Evolutionary conservation across 495 filamentous ascomycete species (phyloP).

Genomic region (Aspergillus indologenus): DNA sequence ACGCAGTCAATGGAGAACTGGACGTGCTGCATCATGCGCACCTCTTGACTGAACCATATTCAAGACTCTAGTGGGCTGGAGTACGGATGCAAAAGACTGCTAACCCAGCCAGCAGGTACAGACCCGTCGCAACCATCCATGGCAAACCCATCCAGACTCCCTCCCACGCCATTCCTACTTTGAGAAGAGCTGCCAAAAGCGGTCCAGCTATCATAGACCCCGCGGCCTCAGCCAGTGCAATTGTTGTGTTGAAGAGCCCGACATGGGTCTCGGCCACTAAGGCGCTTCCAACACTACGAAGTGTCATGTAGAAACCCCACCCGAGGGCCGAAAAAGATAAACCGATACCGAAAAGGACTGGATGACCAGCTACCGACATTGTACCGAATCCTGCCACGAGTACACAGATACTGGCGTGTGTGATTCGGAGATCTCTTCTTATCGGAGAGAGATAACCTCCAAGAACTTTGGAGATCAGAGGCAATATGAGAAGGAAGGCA

Average conservation of each 20-base stretch:
- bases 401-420: conserved; percentile 4
- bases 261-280: conserved; percentile 7
- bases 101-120: conserved; percentile 3
- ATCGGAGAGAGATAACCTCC: conserved; percentile 3
- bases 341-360: conserved; percentile 5
- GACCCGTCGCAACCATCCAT: conserved; percentile 2
- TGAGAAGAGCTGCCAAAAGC: background rate
- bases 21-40: background rate
- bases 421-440: conserved; percentile 2
- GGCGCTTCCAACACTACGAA: conserved; percentile 10
- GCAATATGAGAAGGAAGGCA: conserved; percentile 6
- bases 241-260: conserved; percentile 13
- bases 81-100: background rate
- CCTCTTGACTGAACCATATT: background rate
- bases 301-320: conserved; percentile 13
- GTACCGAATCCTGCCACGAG: conserved; percentile 7
- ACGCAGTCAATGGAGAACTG: too few relatives aligned
- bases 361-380: conserved; percentile 9
- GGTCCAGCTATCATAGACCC: conserved; percentile 9
- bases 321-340: conserved; percentile 8
- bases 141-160: conserved; percentile 11
- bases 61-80: background rate
- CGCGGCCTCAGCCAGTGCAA: conserved; percentile 10
- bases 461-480: conserved; percentile 4
- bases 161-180: conserved; percentile 4